Percentiles rank a stretch among this genome's conserved stretches.
phyloP scores from a whole-genome alignment of 805 yeast genomes.

The Nakazawaea populi region DNA sequence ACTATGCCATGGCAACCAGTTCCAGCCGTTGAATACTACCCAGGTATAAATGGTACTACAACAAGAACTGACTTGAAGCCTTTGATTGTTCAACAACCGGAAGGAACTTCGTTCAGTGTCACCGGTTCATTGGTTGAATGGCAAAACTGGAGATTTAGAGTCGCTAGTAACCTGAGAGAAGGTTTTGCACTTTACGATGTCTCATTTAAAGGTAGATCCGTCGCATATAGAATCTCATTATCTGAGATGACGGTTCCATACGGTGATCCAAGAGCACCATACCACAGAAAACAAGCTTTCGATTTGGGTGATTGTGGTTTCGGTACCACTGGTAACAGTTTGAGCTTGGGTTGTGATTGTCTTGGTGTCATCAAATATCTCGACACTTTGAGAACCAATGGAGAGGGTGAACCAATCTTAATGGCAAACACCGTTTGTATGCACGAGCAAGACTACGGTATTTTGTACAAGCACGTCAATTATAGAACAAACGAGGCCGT shows the following conservation, averaged over 20 bases:
- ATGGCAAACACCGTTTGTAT: conserved; percentile 70
- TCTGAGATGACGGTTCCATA: conserved; percentile 88
- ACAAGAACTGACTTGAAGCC: conserved; percentile 58
- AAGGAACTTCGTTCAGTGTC: conserved; percentile 66
- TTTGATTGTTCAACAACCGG: conserved; percentile 65
- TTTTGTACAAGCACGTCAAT: conserved; percentile 73
- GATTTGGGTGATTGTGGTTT: conserved; percentile 85
- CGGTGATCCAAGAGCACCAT: conserved; percentile 80
- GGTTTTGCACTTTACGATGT: conserved; percentile 74
- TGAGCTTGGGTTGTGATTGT: conserved; percentile 77
- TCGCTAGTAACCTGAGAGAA: conserved; percentile 65
- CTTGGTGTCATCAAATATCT: conserved; percentile 72
- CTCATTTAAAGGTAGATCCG: conserved; percentile 69
- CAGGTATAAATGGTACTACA: conserved; percentile 56
- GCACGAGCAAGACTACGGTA: conserved; percentile 77
- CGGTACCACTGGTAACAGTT: conserved; percentile 65
- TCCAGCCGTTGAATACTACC: conserved; percentile 65
- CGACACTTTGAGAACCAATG: conserved; percentile 52
- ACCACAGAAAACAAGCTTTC: conserved; percentile 82
- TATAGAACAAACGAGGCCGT: conserved; percentile 67
- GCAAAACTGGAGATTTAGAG: conserved; percentile 85
- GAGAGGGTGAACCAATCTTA: conserved; percentile 56
- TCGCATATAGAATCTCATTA: conserved; percentile 65
- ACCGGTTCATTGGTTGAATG: conserved; percentile 58
- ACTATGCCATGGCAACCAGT: conserved; percentile 60